Evolutionary conservation across 192 early-diverging fungal species (phyloP).

Genomic region (Mortierella antarctica): DNA sequence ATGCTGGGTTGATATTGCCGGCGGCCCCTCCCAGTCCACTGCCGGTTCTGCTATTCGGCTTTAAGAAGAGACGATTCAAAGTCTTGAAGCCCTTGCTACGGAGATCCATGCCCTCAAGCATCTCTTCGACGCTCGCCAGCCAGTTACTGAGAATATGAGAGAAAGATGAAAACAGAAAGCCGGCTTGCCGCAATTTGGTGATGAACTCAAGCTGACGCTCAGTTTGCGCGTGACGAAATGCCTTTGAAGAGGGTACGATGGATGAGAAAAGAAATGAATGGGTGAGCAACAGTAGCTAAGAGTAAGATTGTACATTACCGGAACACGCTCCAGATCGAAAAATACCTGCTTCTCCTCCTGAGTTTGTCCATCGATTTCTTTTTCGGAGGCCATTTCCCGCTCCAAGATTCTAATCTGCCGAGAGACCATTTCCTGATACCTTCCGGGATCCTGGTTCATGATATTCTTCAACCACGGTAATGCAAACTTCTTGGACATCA

Average conservation of each 20-base stretch:
- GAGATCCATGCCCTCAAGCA: conserved; percentile 33
- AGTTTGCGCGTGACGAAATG: conserved; percentile 29
- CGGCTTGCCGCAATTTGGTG: conserved; percentile 57
- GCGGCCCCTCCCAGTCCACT: conserved; percentile 11
- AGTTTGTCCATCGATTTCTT: not conserved
- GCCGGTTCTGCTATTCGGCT: conserved; percentile 11
- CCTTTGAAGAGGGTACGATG: conserved; percentile 25
- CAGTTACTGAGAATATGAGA: conserved; percentile 56
- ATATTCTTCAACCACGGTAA: conserved; percentile 58
- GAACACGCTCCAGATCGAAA: not conserved
- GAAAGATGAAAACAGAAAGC: conserved; percentile 55
- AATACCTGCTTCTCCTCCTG: conserved; percentile 28
- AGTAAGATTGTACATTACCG: not conserved
- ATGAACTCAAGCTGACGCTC: conserved; percentile 58
- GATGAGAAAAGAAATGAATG: not conserved
- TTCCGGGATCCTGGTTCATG: conserved; percentile 53
- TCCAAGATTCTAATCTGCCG: conserved; percentile 55
- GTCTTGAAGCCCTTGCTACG: conserved; percentile 28
- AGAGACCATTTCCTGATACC: conserved; percentile 54
- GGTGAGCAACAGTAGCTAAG: not conserved
- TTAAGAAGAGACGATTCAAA: conserved; percentile 29
- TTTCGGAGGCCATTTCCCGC: conserved; percentile 43
- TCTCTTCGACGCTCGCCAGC: conserved; percentile 52
- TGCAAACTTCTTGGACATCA: conserved; percentile 62
- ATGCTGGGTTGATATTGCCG: not conserved